These are phyloP conservation scores for Rhodamnia argentea DNA, from an alignment of 345 rosid genomes.

Conservation along the genomic window DNA sequence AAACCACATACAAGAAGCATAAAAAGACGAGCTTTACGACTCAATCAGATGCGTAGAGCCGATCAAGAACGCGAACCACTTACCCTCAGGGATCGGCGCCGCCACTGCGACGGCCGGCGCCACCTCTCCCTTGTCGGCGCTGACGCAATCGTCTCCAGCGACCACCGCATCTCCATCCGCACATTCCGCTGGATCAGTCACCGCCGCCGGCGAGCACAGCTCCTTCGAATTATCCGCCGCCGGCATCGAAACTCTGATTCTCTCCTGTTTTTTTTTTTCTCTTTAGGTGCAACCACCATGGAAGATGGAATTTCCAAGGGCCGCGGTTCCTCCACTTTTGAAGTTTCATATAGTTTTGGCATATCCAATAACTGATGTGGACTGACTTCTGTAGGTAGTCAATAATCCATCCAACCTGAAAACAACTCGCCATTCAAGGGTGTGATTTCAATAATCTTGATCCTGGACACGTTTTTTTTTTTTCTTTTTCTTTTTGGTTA, in stretches of 20 bases:
- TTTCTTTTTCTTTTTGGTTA: too few relatives aligned
- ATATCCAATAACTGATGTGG: neutral
- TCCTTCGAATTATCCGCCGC: slow-evolving; percentile 52
- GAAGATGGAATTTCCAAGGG: neutral
- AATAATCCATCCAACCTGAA: neutral
- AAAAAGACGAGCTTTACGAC: neutral
- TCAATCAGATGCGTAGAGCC: neutral
- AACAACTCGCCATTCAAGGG: neutral
- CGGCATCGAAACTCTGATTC: slow-evolving; percentile 13
- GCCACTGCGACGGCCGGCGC: slow-evolving; percentile 35
- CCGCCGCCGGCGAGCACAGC: slow-evolving; percentile 24
- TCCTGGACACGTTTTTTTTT: neutral
- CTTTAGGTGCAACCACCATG: slow-evolving; percentile 3
- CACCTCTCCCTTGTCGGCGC: slow-evolving; percentile 39
- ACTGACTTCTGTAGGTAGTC: neutral
- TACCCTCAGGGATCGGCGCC: slow-evolving; percentile 61
- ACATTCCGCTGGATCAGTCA: slow-evolving; percentile 50
- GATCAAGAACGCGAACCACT: slow-evolving; percentile 2
- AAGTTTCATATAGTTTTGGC: neutral
- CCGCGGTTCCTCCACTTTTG: neutral
- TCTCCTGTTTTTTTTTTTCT: neutral
- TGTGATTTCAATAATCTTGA: neutral
- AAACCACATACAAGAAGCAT: neutral
- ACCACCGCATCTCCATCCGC: slow-evolving; percentile 30
- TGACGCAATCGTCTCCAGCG: slow-evolving; percentile 24